A percentile compares a stretch with the other conserved stretches of the same genome.
phyloP scores from a whole-genome alignment of 306 rosid genomes.

The Rubus idaeus region DNA sequence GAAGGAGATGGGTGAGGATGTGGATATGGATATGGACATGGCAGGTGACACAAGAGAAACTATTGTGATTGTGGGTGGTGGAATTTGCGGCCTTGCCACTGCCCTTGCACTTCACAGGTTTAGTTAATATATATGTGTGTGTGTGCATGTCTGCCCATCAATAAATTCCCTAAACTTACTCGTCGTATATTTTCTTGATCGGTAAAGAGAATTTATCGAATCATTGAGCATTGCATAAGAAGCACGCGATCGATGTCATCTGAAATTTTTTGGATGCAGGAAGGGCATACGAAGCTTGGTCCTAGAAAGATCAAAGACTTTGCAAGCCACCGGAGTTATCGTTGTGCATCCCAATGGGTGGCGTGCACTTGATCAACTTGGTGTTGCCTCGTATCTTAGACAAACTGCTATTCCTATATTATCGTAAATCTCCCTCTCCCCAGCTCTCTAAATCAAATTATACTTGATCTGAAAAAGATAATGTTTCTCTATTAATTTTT shows the following conservation, averaged over 20 bases:
- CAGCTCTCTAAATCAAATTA: too few relatives aligned
- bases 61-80: conserved; percentile 24
- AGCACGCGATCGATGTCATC: too few relatives aligned
- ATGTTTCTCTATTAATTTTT: background rate
- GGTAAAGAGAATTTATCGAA: too few relatives aligned
- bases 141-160: too few relatives aligned
- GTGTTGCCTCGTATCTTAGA: conserved; percentile 11
- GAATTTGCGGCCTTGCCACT: conserved; percentile 21
- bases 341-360: conserved; percentile 12
- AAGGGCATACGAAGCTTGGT: conserved; percentile 15
- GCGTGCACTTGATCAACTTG: conserved; percentile 25
- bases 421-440: background rate
- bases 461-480: too few relatives aligned
- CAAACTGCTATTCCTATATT: conserved; percentile 14
- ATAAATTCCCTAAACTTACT: too few relatives aligned
- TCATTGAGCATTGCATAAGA: too few relatives aligned
- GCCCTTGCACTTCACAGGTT: conserved; percentile 28
- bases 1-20: background rate
- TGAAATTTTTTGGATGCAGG: background rate
- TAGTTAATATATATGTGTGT: too few relatives aligned
- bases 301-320: conserved; percentile 4
- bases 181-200: too few relatives aligned
- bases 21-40: background rate
- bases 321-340: conserved; percentile 12
- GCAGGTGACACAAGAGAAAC: background rate